Base-by-base conservation (phyloP, 2,329 filamentous ascomycete genomes). In the Aureobasidium vineae region DNA sequence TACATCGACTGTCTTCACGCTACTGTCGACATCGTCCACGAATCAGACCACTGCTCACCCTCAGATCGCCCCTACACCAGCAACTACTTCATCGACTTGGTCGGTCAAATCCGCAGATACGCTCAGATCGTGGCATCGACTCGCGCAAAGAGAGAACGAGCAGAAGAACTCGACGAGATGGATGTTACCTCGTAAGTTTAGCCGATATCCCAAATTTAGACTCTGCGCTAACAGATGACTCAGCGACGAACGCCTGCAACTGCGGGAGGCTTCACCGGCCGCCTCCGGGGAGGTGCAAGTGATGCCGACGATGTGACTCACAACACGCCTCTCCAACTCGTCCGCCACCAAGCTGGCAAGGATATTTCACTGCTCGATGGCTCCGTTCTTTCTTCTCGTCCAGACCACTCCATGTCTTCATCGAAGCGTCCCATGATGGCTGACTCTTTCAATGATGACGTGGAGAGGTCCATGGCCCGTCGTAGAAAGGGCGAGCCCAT, bases 1-100 rank as follows among this genome's bases (percentile, higher is more conserved):
- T 94, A 92, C 70, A 91, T 97, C 77, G 88, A 88, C 78, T 95
- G 92, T 80, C 88, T 97, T 76, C 90, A 96, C 83, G 89, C 91
- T 70, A 95, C 92, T 68, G 91, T 96, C 78, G 88, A 92, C 78
- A 89, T 89, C 78, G 84, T 97, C 70, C 89, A 86, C 82, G 92
- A 96, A 76, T 88, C 88, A 76, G 93, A 98, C 78, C 91, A 94
- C 80, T 88, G 89, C 71, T 87, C 91, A 77, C 90, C 91, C 68
- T 83, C 86, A 79, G 94, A 98, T 79, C 88, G 90, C 73, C 92
- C 92, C 71, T 98, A 97, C 83, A 95, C 89, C 84, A 92, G 90
- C 85, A 91, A 91, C 76, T 98, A 98, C 80, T 97, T 97, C 77
- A 89, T 97, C 80, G 94, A 98, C 81, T 88, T 98, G 69, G 89